A percentile compares a stretch with the other conserved stretches of the same genome.
These are phyloP conservation scores for Acer campestre DNA, from an alignment of 345 rosid genomes.

Conservation along the genomic window DNA sequence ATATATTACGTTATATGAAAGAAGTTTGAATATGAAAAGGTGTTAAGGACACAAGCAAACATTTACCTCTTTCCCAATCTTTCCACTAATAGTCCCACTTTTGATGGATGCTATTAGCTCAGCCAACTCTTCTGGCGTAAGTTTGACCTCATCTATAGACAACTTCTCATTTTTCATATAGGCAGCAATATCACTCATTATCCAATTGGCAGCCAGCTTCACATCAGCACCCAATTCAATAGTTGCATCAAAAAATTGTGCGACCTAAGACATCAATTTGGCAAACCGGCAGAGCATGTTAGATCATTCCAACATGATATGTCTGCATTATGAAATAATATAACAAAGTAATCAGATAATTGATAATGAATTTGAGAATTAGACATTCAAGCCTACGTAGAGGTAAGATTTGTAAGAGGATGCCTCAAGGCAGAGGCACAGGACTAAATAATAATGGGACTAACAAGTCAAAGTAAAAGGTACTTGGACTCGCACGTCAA, in stretches of 20 bases:
- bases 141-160: slow-evolving; percentile 72
- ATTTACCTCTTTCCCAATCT: slow-evolving; percentile 89
- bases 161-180: slow-evolving; percentile 83
- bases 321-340: background rate
- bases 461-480: background rate
- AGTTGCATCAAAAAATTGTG: slow-evolving; percentile 81
- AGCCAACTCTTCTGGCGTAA: slow-evolving; percentile 72
- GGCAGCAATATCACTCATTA: slow-evolving; percentile 93
- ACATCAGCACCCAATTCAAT: slow-evolving; percentile 76
- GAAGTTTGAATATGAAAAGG: background rate
- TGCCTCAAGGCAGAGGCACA: background rate
- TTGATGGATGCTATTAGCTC: slow-evolving; percentile 86
- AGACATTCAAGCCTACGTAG: background rate
- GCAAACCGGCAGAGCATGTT: slow-evolving; percentile 3
- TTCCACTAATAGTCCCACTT: slow-evolving; percentile 89
- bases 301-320: slow-evolving; percentile 13
- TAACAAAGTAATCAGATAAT: background rate
- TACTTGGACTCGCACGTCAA: background rate
- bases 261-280: slow-evolving; percentile 57
- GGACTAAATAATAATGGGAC: background rate
- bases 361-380: background rate
- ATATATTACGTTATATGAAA: background rate
- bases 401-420: background rate
- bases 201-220: slow-evolving; percentile 83
- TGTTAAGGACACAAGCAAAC: background rate